Conservation (phyloP, 2,329 filamentous ascomycete genomes). For the Colletotrichum sp. region DNA sequence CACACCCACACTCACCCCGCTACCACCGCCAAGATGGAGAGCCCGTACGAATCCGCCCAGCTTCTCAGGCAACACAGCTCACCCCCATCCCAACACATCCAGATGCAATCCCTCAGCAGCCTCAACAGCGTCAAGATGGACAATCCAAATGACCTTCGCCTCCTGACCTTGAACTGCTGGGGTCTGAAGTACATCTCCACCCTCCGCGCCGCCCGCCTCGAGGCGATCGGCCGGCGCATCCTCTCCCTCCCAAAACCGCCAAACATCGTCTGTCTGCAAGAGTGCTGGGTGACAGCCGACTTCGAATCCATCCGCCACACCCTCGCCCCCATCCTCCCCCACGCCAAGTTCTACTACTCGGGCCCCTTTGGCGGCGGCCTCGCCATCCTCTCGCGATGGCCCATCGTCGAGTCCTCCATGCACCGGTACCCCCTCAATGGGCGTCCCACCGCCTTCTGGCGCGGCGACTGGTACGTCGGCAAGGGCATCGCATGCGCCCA, state of each 20-base stretch:
- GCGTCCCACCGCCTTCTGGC: slow-evolving; percentile 88
- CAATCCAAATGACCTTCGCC: slow-evolving; percentile 66
- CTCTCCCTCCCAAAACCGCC: slow-evolving; percentile 71
- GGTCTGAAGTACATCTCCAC: slow-evolving; percentile 87
- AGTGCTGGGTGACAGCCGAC: slow-evolving; percentile 90
- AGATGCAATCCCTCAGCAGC: not conserved
- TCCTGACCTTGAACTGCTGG: slow-evolving; percentile 96
- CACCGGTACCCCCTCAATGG: slow-evolving; percentile 89
- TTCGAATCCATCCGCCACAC: slow-evolving; percentile 78
- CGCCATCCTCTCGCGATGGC: slow-evolving; percentile 89
- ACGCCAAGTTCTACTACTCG: slow-evolving; percentile 91
- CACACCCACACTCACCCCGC: not conserved
- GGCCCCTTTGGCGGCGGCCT: slow-evolving; percentile 90
- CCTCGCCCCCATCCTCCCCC: slow-evolving; percentile 77
- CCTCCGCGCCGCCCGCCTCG: slow-evolving; percentile 76
- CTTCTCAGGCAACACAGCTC: not conserved
- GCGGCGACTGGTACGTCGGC: slow-evolving; percentile 95
- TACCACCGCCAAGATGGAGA: not conserved
- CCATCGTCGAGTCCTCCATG: slow-evolving; percentile 90
- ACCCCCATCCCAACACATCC: not conserved
- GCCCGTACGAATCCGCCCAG: not conserved
- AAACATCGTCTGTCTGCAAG: slow-evolving; percentile 90
- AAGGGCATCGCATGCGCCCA: slow-evolving; percentile 89
- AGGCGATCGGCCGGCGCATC: slow-evolving; percentile 83
- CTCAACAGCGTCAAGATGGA: slow-evolving; percentile 28